Conservation (phyloP, 345 rosid genomes). For the Syzygium aqueum region DNA sequence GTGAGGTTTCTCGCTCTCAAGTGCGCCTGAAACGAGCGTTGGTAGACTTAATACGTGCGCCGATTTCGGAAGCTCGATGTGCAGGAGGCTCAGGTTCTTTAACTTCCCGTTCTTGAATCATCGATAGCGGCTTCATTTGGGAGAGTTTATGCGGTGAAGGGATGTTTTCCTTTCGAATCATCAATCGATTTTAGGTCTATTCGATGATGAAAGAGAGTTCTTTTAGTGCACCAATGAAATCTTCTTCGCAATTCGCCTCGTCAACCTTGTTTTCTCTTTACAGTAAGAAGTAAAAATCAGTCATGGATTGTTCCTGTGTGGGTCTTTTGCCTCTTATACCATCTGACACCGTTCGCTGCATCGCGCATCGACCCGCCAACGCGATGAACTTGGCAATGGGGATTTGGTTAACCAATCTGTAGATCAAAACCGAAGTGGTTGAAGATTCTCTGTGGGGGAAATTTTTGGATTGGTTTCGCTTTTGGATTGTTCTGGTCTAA, state of each 20-base stretch:
- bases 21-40: not conserved
- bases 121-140: not conserved
- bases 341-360: not conserved
- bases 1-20: not conserved
- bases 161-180: not conserved
- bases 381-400: not conserved
- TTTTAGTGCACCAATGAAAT: not conserved
- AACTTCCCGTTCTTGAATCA: not conserved
- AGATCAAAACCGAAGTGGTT: not conserved
- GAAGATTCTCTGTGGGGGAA: not conserved
- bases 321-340: not conserved
- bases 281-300: not conserved
- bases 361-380: not conserved
- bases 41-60: not conserved
- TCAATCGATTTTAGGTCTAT: not conserved
- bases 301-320: not conserved
- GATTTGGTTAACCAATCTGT: not conserved
- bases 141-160: not conserved
- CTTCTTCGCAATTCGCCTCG: not conserved
- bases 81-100: accelerated
- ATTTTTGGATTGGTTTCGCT: not conserved
- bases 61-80: not conserved
- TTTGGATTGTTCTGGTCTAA: not conserved
- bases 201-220: not conserved
- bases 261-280: not conserved